A percentile compares a stretch with the other conserved stretches of the same genome.
phyloP scores from a whole-genome alignment of 371 early-diverging fungal genomes.

The Chytridium lagenaria region DNA sequence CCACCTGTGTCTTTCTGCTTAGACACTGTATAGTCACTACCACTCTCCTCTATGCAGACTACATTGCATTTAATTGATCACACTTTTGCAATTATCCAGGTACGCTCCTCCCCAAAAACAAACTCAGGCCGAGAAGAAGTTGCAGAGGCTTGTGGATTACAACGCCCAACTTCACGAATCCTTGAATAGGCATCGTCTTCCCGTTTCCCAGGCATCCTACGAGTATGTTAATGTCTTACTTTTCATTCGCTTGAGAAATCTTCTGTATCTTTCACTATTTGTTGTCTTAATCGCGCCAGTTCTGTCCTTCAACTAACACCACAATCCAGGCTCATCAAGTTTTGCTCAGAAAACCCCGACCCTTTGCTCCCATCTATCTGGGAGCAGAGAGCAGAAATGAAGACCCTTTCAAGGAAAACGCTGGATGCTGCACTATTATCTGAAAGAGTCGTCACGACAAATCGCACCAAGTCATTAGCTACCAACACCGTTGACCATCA shows the following conservation, averaged over 20 bases:
- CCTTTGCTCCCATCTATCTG: conserved; percentile 11
- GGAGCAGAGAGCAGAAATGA: not conserved
- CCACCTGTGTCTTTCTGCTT: too few species aligned
- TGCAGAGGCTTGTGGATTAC: conserved; percentile 14
- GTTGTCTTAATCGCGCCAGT: not conserved
- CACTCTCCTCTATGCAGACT: too few species aligned
- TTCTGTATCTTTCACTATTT: not conserved
- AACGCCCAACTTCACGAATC: conserved; percentile 14
- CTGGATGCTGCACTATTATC: not conserved
- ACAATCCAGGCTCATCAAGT: not conserved
- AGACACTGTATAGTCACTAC: too few species aligned
- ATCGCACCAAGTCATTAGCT: too few species aligned
- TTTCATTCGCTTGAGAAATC: too few species aligned
- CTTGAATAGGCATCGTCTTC: not conserved
- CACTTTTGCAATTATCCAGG: too few species aligned
- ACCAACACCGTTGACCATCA: too few species aligned
- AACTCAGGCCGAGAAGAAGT: conserved; percentile 12
- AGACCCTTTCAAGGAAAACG: conserved; percentile 13
- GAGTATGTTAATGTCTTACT: too few species aligned
- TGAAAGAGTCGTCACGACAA: not conserved
- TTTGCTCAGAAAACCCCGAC: not conserved
- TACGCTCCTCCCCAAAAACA: not conserved
- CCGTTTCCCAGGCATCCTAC: conserved; percentile 3
- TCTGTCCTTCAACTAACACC: not conserved
- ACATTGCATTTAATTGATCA: too few species aligned